Percentiles rank a stretch among this genome's conserved stretches.
These are phyloP conservation scores for Oidiodendron maius DNA, from an alignment of 495 filamentous ascomycete genomes.

Conservation along the genomic window DNA sequence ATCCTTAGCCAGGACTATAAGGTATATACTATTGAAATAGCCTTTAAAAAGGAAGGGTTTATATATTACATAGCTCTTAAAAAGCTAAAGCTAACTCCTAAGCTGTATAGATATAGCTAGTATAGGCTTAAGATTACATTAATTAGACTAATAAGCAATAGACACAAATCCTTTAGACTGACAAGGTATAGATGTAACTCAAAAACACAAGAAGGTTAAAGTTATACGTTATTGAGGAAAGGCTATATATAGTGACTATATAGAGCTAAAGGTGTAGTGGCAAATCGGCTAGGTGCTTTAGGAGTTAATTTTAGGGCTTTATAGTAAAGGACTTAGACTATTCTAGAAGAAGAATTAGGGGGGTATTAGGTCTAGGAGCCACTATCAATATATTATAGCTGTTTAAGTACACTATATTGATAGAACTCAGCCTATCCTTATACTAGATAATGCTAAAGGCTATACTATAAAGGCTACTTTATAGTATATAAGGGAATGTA, in stretches of 20 bases:
- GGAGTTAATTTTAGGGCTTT: slow-evolving; percentile 7
- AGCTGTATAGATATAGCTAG: slow-evolving; percentile 6
- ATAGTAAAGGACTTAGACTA: background rate
- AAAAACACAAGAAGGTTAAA: background rate
- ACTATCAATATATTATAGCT: slow-evolving; percentile 5
- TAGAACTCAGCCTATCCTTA: too few species aligned
- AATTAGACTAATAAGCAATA: slow-evolving; percentile 23
- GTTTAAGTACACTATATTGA: too few species aligned
- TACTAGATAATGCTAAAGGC: slow-evolving; percentile 4
- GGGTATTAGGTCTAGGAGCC: slow-evolving; percentile 1
- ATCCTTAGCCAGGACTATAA: slow-evolving; percentile 20
- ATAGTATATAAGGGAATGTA: background rate
- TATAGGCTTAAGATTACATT: slow-evolving; percentile 16
- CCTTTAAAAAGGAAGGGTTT: slow-evolving; percentile 28
- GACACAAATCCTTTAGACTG: slow-evolving; percentile 24
- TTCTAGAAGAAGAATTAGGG: slow-evolving; percentile 16
- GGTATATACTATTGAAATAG: slow-evolving; percentile 12
- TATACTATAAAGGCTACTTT: background rate
- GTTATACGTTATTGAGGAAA: background rate
- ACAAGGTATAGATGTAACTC: slow-evolving; percentile 27
- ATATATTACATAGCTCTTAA: slow-evolving; percentile 18
- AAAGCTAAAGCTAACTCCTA: slow-evolving; percentile 18
- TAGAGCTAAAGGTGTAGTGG: background rate
- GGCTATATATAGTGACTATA: background rate
- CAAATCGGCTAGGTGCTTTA: slow-evolving; percentile 14